Percentiles rank a stretch among this genome's conserved stretches.
phyloP scores from a whole-genome alignment of 2,329 filamentous ascomycete species.

The Sporothrix protearum region DNA sequence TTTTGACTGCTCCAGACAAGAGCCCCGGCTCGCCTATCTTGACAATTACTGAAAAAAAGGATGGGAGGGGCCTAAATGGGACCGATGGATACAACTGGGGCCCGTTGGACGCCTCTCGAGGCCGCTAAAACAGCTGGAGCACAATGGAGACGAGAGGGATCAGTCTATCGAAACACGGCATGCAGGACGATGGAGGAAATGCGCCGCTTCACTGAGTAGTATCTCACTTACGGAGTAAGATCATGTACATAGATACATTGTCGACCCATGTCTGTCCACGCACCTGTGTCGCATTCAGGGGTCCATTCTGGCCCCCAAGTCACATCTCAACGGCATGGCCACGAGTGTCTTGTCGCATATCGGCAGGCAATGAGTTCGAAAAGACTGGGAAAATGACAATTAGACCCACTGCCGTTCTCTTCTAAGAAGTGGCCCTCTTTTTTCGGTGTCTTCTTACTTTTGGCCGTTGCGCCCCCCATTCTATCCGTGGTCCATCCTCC shows the following conservation, averaged over 20 bases:
- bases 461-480: not conserved
- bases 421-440: not conserved
- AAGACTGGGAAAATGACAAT: not conserved
- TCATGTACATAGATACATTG: too few species aligned
- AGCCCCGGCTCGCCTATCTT: not conserved
- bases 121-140: not conserved
- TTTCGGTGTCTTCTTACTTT: conserved; percentile 1
- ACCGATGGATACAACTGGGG: not conserved
- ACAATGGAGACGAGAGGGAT: not conserved
- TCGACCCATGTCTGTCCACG: not conserved
- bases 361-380: not conserved
- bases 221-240: too few species aligned
- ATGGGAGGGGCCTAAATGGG: not conserved
- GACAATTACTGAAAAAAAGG: not conserved
- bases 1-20: not conserved
- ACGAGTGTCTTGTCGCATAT: not conserved
- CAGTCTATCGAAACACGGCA: conserved; percentile 15
- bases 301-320: not conserved
- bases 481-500: not conserved
- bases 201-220: not conserved
- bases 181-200: conserved; percentile 1
- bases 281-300: not conserved
- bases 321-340: not conserved
- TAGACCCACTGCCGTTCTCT: not conserved
- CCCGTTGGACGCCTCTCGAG: not conserved